A percentile compares a stretch with the other conserved stretches of the same genome.
Conservation (phyloP, 345 rosid genomes). For the Eucalyptus urophylla region DNA sequence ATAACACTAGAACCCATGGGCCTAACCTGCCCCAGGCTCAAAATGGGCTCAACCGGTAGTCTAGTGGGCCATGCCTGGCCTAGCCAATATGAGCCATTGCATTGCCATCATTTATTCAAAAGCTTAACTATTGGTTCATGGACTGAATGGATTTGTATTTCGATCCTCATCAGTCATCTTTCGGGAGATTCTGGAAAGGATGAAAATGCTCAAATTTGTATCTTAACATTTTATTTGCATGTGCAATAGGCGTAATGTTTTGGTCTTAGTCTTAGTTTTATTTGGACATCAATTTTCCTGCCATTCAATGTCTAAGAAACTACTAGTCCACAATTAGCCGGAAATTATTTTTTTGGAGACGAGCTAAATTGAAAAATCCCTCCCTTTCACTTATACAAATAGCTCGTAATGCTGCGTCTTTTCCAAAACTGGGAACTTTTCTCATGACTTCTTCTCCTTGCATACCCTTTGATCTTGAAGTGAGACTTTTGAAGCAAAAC, state of each 20-base stretch:
- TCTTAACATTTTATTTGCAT: not conserved
- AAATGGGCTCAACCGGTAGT: no score
- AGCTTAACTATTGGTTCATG: no score
- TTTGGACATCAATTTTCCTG: not conserved
- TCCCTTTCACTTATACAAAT: not conserved
- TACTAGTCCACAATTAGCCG: not conserved
- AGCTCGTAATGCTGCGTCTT: not conserved
- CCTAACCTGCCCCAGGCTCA: no score
- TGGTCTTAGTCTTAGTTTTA: not conserved
- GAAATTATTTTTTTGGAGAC: not conserved
- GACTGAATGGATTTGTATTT: not conserved
- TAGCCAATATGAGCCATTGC: no score
- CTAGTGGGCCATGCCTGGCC: no score
- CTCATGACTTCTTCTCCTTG: no score
- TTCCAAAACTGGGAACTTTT: accelerated
- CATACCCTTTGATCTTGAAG: not conserved
- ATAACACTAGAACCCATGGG: no score
- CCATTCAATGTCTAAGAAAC: no score
- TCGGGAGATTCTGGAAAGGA: accelerated
- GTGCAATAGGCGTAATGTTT: not conserved
- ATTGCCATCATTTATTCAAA: no score
- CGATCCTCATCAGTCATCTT: not conserved
- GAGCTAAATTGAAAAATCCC: no score
- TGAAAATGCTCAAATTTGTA: not conserved
- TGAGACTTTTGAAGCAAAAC: not conserved